Percentiles rank a stretch among this genome's conserved stretches.
Evolutionary conservation across 176 grass and related monocot species (phyloP).

Genomic region (bread wheat (Triticum aestivum)): DNA sequence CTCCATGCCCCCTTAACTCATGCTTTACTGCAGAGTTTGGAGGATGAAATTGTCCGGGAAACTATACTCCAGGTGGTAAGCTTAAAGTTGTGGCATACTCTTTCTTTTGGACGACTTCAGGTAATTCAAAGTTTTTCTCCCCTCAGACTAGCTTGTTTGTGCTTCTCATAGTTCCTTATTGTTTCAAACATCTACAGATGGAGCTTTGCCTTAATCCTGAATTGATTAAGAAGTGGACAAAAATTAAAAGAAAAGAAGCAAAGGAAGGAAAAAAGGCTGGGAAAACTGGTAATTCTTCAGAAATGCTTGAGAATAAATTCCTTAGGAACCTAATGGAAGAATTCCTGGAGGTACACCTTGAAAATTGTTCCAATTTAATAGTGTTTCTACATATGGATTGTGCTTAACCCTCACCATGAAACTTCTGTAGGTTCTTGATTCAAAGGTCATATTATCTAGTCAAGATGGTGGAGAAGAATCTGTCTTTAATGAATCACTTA

Average conservation of each 20-base stretch:
- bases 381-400: slow-evolving; percentile 14
- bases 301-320: slow-evolving; percentile 69
- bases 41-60: slow-evolving; percentile 92
- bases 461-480: slow-evolving; percentile 46
- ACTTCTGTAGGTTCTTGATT: slow-evolving; percentile 78
- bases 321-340: slow-evolving; percentile 88
- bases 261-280: slow-evolving; percentile 76
- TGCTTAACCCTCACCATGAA: slow-evolving; percentile 11
- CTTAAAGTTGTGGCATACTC: slow-evolving; percentile 82
- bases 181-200: slow-evolving; percentile 67
- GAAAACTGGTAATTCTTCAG: slow-evolving; percentile 49
- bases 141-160: background rate
- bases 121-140: slow-evolving; percentile 33
- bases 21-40: slow-evolving; percentile 69
- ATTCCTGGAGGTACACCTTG: slow-evolving; percentile 75
- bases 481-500: slow-evolving; percentile 38
- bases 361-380: slow-evolving; percentile 9
- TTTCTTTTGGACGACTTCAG: slow-evolving; percentile 86
- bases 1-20: slow-evolving; percentile 3
- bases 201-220: slow-evolving; percentile 88
- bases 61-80: slow-evolving; percentile 88
- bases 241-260: slow-evolving; percentile 86
- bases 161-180: slow-evolving; percentile 34
- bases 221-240: slow-evolving; percentile 96
- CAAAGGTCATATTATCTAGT: slow-evolving; percentile 60